phyloP scores from a whole-genome alignment of 225 moss, liverwort and hornwort genomes.

The Bryum argenteum region DNA sequence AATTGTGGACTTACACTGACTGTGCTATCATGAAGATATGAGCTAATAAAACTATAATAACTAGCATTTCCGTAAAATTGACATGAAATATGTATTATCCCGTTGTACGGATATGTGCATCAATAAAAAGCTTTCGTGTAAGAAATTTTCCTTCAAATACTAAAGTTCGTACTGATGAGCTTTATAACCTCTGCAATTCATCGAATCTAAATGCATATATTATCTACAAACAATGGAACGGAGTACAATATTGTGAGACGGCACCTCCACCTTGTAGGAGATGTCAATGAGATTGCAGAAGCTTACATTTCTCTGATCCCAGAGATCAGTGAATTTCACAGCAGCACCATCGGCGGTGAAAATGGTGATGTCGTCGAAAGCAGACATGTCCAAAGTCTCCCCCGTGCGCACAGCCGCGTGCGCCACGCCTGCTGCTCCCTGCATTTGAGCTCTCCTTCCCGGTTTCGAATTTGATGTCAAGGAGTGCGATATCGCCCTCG shows the following conservation, averaged over 20 bases:
- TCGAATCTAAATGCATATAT: too few species aligned
- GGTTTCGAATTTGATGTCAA: conserved; percentile 3
- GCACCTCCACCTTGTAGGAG: background rate
- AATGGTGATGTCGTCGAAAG: conserved; percentile 36
- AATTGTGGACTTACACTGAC: too few species aligned
- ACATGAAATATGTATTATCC: too few species aligned
- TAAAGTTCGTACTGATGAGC: too few species aligned
- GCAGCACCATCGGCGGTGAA: conserved; percentile 46
- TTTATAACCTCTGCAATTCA: too few species aligned
- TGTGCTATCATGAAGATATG: too few species aligned
- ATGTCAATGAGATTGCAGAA: background rate
- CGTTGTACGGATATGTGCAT: too few species aligned
- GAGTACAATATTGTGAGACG: background rate
- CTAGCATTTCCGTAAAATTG: too few species aligned
- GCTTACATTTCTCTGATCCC: conserved; percentile 53
- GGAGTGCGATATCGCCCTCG: conserved; percentile 32
- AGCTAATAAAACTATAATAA: too few species aligned
- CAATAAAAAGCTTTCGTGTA: too few species aligned
- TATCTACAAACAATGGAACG: too few species aligned
- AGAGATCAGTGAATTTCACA: conserved; percentile 60
- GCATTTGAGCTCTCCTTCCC: conserved; percentile 4
- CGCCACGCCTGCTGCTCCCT: conserved; percentile 39
- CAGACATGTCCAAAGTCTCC: conserved; percentile 51
- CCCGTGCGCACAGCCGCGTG: conserved; percentile 50
- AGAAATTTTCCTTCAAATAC: too few species aligned